phyloP scores from a whole-genome alignment of 768 basidiomycete genomes.

The Boletales sp. region DNA sequence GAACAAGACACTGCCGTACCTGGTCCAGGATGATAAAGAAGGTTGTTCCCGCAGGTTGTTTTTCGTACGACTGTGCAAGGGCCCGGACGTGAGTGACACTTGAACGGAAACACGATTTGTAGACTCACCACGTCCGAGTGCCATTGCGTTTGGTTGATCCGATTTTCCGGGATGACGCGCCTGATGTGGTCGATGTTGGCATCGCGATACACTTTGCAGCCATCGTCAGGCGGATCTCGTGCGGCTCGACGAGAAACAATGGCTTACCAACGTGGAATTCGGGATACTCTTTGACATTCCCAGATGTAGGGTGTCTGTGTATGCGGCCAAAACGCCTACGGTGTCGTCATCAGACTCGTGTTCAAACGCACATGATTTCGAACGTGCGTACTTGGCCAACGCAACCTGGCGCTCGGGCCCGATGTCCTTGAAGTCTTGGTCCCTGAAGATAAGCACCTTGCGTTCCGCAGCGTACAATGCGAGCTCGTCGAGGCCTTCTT shows the following conservation, averaged over 20 bases:
- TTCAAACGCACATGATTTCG: neutral
- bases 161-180: constrained; percentile 40
- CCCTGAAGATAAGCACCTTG: constrained; percentile 53
- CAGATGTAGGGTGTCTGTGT: constrained; percentile 45
- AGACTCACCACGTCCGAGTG: constrained; percentile 51
- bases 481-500: constrained; percentile 52
- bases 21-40: constrained; percentile 57
- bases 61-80: constrained; percentile 46
- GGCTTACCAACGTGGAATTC: constrained; percentile 55
- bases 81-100: neutral
- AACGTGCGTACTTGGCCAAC: constrained; percentile 36
- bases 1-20: constrained; percentile 10
- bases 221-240: neutral
- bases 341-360: neutral
- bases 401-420: constrained; percentile 50
- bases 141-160: constrained; percentile 44
- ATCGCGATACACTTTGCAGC: constrained; percentile 47
- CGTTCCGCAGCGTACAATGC: constrained; percentile 50
- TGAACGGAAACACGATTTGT: neutral
- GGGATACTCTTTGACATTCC: constrained; percentile 52
- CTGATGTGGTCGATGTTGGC: constrained; percentile 39
- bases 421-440: constrained; percentile 63
- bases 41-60: constrained; percentile 52
- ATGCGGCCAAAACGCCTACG: constrained; percentile 44
- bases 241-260: neutral